phyloP scores from a whole-genome alignment of 768 basidiomycete species.

The Phlegmacium glaucopus region DNA sequence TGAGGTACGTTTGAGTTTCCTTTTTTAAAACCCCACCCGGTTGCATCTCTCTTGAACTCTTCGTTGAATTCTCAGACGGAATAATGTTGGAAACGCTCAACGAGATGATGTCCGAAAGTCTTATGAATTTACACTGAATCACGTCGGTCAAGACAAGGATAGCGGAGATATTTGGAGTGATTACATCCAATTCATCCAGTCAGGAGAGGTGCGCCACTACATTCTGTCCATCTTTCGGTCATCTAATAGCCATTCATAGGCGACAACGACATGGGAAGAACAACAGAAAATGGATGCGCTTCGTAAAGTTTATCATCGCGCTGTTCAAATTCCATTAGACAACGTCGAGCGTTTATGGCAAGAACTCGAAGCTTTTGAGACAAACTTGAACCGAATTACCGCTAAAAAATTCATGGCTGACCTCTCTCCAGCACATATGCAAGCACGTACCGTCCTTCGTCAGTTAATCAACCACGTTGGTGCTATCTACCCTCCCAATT shows the following conservation, averaged over 20 bases:
- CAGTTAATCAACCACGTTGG: slow-evolving; percentile 72
- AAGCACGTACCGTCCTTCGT: slow-evolving; percentile 84
- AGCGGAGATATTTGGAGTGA: slow-evolving; percentile 92
- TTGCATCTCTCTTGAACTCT: slow-evolving; percentile 7
- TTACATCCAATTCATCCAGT: slow-evolving; percentile 85
- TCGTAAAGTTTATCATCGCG: slow-evolving; percentile 89
- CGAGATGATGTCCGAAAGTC: slow-evolving; percentile 82
- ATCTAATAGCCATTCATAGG: slow-evolving; percentile 26
- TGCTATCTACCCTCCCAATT: slow-evolving; percentile 46
- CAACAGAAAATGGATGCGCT: slow-evolving; percentile 94
- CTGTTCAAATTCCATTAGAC: slow-evolving; percentile 91
- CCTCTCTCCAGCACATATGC: slow-evolving; percentile 92
- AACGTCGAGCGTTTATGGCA: slow-evolving; percentile 93
- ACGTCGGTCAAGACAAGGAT: slow-evolving; percentile 90
- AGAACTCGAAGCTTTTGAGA: slow-evolving; percentile 92
- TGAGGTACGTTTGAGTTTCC: slow-evolving; percentile 56
- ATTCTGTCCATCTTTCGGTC: background rate
- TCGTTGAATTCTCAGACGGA: slow-evolving; percentile 42
- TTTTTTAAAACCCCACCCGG: slow-evolving; percentile 13
- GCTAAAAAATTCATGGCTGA: slow-evolving; percentile 96
- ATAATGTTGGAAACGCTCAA: slow-evolving; percentile 61
- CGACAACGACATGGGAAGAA: slow-evolving; percentile 89
- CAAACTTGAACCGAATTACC: slow-evolving; percentile 82
- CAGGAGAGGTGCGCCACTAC: slow-evolving; percentile 59
- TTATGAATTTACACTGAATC: slow-evolving; percentile 88